A percentile compares a stretch with the other conserved stretches of the same genome.
Evolutionary conservation across 148 eudicot genomes (phyloP).

Genomic region (Fagopyrum esculentum): DNA sequence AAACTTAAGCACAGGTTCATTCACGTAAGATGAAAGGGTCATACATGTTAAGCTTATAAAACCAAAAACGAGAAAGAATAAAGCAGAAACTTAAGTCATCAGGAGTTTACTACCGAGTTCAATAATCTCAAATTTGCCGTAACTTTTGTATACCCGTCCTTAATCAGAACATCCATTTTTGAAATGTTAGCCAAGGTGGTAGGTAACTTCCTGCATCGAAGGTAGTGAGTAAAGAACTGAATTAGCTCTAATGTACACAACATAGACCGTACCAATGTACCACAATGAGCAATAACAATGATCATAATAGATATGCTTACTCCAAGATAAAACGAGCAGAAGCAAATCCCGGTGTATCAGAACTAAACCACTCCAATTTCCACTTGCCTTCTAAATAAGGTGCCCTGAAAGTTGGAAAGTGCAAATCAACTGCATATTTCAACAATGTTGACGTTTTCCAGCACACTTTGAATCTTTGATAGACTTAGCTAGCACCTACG

Average conservation of each 20-base stretch:
- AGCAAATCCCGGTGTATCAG: slow-evolving; percentile 59
- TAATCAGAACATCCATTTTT: slow-evolving; percentile 55
- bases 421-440: slow-evolving; percentile 23
- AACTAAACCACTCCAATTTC: slow-evolving; percentile 88
- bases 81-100: background rate
- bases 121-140: slow-evolving; percentile 52
- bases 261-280: background rate
- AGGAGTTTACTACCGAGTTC: slow-evolving; percentile 52
- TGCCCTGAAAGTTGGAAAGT: slow-evolving; percentile 73
- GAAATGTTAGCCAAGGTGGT: slow-evolving; percentile 56
- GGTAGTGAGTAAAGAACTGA: background rate
- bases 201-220: slow-evolving; percentile 67
- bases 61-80: background rate
- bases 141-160: slow-evolving; percentile 65
- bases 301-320: slow-evolving; percentile 35
- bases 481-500: slow-evolving; percentile 53
- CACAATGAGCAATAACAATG: background rate
- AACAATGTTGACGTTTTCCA: too few species aligned
- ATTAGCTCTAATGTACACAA: background rate
- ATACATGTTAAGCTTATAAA: background rate
- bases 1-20: background rate
- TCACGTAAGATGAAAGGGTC: background rate
- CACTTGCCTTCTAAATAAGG: slow-evolving; percentile 81
- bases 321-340: slow-evolving; percentile 47
- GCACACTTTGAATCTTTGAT: background rate